These are phyloP conservation scores for Aspergillus sp. DNA, from an alignment of 2,329 filamentous ascomycete species.

Conservation along the genomic window DNA sequence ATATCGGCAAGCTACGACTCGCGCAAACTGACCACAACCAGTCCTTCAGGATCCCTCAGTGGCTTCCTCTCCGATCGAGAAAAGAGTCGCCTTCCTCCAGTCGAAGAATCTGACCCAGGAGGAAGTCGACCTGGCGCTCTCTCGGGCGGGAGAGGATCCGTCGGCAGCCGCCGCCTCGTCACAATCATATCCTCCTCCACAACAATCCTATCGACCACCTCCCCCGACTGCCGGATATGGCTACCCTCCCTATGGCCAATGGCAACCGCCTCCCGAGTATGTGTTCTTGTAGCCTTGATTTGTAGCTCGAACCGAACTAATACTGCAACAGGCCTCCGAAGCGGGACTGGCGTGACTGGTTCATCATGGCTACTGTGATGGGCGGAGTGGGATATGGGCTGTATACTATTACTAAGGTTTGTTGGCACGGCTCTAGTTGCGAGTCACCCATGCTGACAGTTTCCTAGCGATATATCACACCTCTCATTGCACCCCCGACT, in stretches of 20 bases:
- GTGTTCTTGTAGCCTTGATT: constrained; percentile 9
- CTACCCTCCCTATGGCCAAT: constrained; percentile 45
- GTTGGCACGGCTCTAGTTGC: not conserved
- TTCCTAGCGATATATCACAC: constrained; percentile 72
- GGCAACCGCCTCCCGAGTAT: constrained; percentile 47
- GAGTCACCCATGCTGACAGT: constrained; percentile 8
- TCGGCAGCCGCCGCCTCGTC: constrained; percentile 40
- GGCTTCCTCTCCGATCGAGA: constrained; percentile 79
- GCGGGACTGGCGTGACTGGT: constrained; percentile 96
- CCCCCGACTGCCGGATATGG: constrained; percentile 37
- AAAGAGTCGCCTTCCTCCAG: constrained; percentile 82
- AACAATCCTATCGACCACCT: constrained; percentile 32
- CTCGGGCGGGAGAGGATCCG: constrained; percentile 58
- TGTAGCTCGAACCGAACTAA: constrained; percentile 4
- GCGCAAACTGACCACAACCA: constrained; percentile 29
- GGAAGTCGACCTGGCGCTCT: constrained; percentile 78
- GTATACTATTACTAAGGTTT: constrained; percentile 75
- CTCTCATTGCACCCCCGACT: constrained; percentile 85
- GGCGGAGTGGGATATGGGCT: constrained; percentile 82
- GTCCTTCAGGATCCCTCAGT: constrained; percentile 94
- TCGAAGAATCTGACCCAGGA: constrained; percentile 96
- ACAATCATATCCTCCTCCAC: constrained; percentile 38
- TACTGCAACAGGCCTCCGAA: constrained; percentile 47
- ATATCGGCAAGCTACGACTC: constrained; percentile 2
- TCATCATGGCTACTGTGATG: constrained; percentile 96